These are phyloP conservation scores for Phanerochaete sordida DNA, from an alignment of 768 basidiomycete species.

Conservation along the genomic window DNA sequence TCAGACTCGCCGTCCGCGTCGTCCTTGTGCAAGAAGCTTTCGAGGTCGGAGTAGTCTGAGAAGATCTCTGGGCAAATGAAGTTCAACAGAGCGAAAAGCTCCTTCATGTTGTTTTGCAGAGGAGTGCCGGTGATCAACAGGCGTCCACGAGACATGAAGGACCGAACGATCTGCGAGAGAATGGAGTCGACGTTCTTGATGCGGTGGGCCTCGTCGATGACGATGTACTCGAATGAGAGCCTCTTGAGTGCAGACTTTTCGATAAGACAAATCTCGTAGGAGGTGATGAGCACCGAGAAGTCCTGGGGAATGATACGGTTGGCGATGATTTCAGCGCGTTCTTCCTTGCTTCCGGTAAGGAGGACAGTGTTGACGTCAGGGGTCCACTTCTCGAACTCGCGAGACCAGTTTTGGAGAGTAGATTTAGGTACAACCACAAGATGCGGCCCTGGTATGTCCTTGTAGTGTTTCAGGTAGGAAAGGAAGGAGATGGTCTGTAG, in stretches of 20 bases:
- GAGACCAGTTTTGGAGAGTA: constrained; percentile 94
- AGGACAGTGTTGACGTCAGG: constrained; percentile 81
- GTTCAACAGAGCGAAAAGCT: constrained; percentile 87
- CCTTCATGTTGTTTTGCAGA: constrained; percentile 94
- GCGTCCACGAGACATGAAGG: constrained; percentile 84
- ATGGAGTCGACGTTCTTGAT: constrained; percentile 99
- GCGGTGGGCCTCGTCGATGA: constrained; percentile 97
- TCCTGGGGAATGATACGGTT: constrained; percentile 78
- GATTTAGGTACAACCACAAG: constrained; percentile 98
- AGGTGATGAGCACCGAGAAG: constrained; percentile 93
- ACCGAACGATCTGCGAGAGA: constrained; percentile 88
- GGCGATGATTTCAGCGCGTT: constrained; percentile 78
- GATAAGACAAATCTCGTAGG: constrained; percentile 95
- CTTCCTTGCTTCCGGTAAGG: constrained; percentile 86
- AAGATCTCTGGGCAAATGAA: constrained; percentile 98
- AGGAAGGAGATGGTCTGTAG: constrained; percentile 98
- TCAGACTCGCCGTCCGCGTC: constrained; percentile 62
- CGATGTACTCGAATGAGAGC: constrained; percentile 96
- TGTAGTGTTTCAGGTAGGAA: constrained; percentile 87
- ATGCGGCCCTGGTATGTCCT: constrained; percentile 75
- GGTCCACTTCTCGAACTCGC: constrained; percentile 91
- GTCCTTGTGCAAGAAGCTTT: constrained; percentile 92
- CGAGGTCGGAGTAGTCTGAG: constrained; percentile 86
- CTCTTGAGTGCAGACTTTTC: constrained; percentile 92
- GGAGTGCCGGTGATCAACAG: constrained; percentile 97